A percentile compares a stretch with the other conserved stretches of the same genome.
These are phyloP conservation scores for Pterulicium gracile DNA, from an alignment of 1,284 basidiomycete species.

Conservation along the genomic window DNA sequence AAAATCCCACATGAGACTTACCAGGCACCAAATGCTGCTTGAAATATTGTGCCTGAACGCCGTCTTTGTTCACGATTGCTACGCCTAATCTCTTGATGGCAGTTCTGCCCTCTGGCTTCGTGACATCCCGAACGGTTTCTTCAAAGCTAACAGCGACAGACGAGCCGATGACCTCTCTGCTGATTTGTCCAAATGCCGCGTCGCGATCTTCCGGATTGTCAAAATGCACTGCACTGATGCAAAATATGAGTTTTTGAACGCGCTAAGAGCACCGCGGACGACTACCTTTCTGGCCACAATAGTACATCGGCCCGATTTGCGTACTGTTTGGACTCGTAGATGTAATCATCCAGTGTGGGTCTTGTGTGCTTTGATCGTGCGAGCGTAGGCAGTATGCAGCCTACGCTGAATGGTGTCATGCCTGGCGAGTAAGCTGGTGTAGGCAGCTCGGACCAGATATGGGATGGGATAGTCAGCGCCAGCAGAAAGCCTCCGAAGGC, in stretches of 20 bases:
- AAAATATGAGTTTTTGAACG: not conserved
- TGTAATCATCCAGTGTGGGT: conserved; percentile 43
- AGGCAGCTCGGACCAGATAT: conserved; percentile 29
- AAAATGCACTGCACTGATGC: conserved; percentile 47
- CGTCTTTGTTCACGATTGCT: conserved; percentile 39
- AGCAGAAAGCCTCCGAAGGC: conserved; percentile 31
- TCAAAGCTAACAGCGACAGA: conserved; percentile 60
- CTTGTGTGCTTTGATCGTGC: conserved; percentile 22
- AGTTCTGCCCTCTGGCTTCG: conserved; percentile 21
- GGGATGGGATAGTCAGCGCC: conserved; percentile 47
- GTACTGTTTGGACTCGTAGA: conserved; percentile 39
- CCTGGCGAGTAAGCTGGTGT: conserved; percentile 27
- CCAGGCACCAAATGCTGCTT: conserved; percentile 69
- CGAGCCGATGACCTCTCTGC: conserved; percentile 20
- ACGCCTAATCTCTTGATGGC: conserved; percentile 48
- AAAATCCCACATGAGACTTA: conserved; percentile 23
- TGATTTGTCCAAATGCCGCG: conserved; percentile 35
- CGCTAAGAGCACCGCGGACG: not conserved
- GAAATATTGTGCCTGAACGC: conserved; percentile 37
- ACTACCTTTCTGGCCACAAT: conserved; percentile 44
- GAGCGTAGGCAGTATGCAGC: conserved; percentile 48
- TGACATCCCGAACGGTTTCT: conserved; percentile 31
- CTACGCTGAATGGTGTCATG: conserved; percentile 47
- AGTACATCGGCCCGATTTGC: conserved; percentile 40
- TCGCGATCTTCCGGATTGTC: conserved; percentile 35